Percentiles rank a stretch among this genome's conserved stretches.
phyloP scores from a whole-genome alignment of 805 yeast species.

The Pichia deserticola region DNA sequence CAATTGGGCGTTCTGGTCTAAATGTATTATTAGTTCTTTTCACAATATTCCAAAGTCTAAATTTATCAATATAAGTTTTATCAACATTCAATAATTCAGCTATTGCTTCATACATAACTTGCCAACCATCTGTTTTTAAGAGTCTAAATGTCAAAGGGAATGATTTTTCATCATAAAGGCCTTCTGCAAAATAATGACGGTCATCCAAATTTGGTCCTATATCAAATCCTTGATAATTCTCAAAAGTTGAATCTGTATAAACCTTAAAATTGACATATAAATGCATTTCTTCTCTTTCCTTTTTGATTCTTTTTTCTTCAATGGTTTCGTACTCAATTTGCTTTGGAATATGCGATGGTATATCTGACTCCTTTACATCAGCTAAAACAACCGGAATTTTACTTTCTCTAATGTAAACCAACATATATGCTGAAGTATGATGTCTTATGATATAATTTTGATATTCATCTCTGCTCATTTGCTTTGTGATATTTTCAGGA shows the following conservation, averaged over 20 bases:
- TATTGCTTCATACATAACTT: conserved; percentile 42
- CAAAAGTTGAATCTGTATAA: conserved; percentile 46
- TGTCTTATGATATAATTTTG: conserved; percentile 62
- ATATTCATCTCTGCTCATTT: conserved; percentile 51
- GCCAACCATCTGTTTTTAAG: conserved; percentile 47
- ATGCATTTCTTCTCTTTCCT: conserved; percentile 67
- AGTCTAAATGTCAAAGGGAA: conserved; percentile 45
- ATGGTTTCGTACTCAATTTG: conserved; percentile 58
- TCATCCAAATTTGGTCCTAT: conserved; percentile 54
- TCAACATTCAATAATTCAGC: conserved; percentile 34
- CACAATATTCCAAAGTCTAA: conserved; percentile 55
- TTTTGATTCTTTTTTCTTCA: conserved; percentile 44
- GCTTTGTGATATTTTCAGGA: conserved; percentile 39
- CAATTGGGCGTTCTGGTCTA: conserved; percentile 47
- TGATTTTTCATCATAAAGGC: conserved; percentile 38
- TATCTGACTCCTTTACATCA: conserved; percentile 43
- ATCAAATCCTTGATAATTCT: conserved; percentile 66
- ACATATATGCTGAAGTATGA: conserved; percentile 94
- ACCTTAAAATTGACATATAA: conserved; percentile 51
- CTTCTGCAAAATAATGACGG: conserved; percentile 39
- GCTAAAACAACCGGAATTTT: conserved; percentile 52
- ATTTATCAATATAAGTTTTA: conserved; percentile 15
- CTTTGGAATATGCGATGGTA: conserved; percentile 62
- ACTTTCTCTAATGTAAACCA: conserved; percentile 76
- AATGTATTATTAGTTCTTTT: conserved; percentile 65